Conservation (phyloP, 345 rosid species). For the Eutrema yunnanense region DNA sequence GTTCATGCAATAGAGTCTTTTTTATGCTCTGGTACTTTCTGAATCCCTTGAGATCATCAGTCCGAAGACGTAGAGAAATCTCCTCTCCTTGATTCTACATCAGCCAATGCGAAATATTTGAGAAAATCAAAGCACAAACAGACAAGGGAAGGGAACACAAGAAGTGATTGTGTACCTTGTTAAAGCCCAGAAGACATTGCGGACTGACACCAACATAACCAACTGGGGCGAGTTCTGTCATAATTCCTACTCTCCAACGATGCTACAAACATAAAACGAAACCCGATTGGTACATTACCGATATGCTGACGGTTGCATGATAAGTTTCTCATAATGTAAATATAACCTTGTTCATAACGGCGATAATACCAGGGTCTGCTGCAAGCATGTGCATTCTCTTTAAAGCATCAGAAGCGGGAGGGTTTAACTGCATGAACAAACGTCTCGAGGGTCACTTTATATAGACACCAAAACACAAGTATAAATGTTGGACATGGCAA, state of each 20-base stretch:
- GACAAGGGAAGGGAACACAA: not conserved
- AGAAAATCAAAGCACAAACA: not conserved
- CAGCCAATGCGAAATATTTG: not conserved
- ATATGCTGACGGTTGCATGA: not conserved
- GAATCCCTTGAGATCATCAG: conserved; percentile 95
- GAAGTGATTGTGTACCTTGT: conserved; percentile 48
- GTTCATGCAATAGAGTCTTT: conserved; percentile 92
- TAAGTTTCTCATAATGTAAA: not conserved
- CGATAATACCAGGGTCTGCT: conserved; percentile 88
- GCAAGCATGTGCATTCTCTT: conserved; percentile 97
- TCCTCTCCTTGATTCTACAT: conserved; percentile 89
- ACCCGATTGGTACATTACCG: not conserved
- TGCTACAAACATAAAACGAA: conserved; percentile 37
- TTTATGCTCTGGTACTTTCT: conserved; percentile 91
- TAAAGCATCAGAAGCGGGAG: conserved; percentile 83
- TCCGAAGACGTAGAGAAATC: conserved; percentile 91
- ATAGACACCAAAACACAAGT: not conserved
- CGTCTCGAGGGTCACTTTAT: not conserved
- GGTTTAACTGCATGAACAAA: conserved; percentile 48
- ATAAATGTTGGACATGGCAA: not conserved
- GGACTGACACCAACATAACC: conserved; percentile 97
- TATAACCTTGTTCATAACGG: conserved; percentile 83
- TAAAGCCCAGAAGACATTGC: conserved; percentile 76
- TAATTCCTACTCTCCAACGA: conserved; percentile 76
- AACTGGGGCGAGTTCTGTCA: conserved; percentile 98